Percentiles rank a stretch among this genome's conserved stretches.
Evolutionary conservation across 208 protist genomes (phyloP).

Genomic region (Wallacemonas sp.): DNA sequence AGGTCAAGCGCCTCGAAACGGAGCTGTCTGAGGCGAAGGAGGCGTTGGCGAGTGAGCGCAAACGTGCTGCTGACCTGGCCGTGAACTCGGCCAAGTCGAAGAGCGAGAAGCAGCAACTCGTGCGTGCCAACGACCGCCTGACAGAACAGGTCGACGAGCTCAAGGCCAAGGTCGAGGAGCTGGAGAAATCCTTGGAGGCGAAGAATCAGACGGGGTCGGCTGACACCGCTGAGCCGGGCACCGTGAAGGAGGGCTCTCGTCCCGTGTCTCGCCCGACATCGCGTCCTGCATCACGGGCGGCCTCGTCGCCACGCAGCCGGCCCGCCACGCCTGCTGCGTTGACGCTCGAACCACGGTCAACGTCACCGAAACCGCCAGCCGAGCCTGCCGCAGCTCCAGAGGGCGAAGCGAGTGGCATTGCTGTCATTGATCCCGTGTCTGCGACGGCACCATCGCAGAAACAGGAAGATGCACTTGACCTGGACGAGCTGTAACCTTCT

Average conservation of each 20-base stretch:
- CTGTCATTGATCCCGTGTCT: constrained; percentile 9
- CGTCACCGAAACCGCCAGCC: neutral
- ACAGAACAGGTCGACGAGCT: constrained; percentile 46
- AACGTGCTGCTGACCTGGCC: constrained; percentile 60
- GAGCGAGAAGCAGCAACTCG: constrained; percentile 51
- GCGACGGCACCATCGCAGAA: constrained; percentile 15
- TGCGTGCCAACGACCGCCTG: constrained; percentile 56
- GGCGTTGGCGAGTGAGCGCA: constrained; percentile 63
- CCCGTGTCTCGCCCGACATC: neutral
- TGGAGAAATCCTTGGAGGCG: constrained; percentile 38
- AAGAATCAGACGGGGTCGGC: constrained; percentile 14
- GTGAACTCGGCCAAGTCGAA: constrained; percentile 59
- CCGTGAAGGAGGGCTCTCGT: constrained; percentile 11
- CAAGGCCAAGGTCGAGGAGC: constrained; percentile 35
- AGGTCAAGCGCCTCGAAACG: constrained; percentile 44
- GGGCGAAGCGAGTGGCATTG: neutral
- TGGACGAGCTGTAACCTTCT: too few species aligned
- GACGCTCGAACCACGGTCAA: neutral
- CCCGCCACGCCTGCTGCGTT: neutral
- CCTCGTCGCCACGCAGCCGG: constrained; percentile 1
- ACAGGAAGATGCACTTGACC: neutral
- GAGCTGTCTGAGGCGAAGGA: constrained; percentile 74
- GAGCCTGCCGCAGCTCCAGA: neutral
- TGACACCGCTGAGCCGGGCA: neutral
- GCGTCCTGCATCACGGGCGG: neutral